Evolutionary conservation across 805 yeast genomes (phyloP), one percentile per base, ranked within the genome.

Genomic region (Yamadazyma philogaea): DNA sequence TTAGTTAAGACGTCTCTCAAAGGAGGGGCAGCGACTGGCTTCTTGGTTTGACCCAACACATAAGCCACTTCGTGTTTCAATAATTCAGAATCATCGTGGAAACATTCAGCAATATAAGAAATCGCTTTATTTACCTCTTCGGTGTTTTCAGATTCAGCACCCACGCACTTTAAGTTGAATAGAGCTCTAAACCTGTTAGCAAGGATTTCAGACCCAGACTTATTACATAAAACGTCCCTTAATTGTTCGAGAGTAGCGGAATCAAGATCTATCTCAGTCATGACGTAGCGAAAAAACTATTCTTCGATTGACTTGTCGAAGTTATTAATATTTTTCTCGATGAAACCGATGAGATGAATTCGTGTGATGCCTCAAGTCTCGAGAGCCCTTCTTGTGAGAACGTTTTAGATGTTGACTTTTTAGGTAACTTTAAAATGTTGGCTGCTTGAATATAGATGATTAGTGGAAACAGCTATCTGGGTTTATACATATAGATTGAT

Each of bases 61-160:
- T 93, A 93, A 6, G 99, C 98, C 43, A 93, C 95, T 67, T 93
- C 99, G 60, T 93, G 99, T 69, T 95, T 95, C 60, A 93, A 75
- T 41, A 93, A 76, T 65, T 95, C 99, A 16, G 95, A 83, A 40
- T 79, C 77, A 59, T 87, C 95, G 30, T 64, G 63, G 59, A 93
- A 93, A 48, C 91, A 83, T 54, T 79, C 90, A 34, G 89, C 86
- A 51, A 93, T 91, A 68, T 87, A 87, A 40, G 84, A 78, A 42
- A 91, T 78, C 39, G 93, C 95, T 40, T 52, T 66, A 42, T 73
- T 67, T 18, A 95, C 95, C 34, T 68, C 74, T 33, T 61, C 70
- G 28, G 70, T 68, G 15, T 68, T 63, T 32, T 66, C 61, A 31
- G 83, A 81, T 46, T 88, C 95, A 37, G 83, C 79, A 30, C 96